A percentile compares a stretch with the other conserved stretches of the same genome.
Evolutionary conservation across 1,139 yeast genomes (phyloP).

Genomic region (Saccharomyces hybrid): DNA sequence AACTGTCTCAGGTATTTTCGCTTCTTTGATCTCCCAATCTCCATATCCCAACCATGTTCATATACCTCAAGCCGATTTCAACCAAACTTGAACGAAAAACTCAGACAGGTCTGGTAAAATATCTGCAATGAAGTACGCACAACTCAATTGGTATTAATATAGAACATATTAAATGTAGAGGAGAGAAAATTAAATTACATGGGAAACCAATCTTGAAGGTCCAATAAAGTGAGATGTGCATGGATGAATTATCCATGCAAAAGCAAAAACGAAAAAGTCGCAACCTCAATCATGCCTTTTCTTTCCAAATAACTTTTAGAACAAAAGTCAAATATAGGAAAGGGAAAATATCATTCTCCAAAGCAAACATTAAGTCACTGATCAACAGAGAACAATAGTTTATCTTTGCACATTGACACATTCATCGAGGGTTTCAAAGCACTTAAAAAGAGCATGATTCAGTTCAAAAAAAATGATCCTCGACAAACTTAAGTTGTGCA

Average conservation of each 20-base stretch:
- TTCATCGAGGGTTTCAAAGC: constrained; percentile 30
- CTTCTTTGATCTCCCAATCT: neutral
- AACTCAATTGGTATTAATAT: neutral
- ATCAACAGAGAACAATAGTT: constrained; percentile 5
- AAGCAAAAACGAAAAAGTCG: neutral
- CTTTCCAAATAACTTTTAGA: neutral
- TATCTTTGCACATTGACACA: constrained; percentile 40
- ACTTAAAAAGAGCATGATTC: neutral
- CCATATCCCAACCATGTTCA: neutral
- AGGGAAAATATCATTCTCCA: constrained; percentile 1
- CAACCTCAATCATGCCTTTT: neutral
- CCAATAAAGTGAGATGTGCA: neutral
- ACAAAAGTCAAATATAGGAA: neutral
- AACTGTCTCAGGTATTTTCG: neutral
- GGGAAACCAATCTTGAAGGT: neutral
- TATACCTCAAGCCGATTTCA: neutral
- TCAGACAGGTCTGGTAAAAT: neutral
- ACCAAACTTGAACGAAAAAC: neutral
- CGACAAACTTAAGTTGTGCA: constrained; percentile 39
- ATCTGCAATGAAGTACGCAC: neutral
- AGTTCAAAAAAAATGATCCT: constrained; percentile 8
- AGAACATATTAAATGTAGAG: neutral
- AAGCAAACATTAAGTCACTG: neutral
- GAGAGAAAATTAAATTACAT: neutral
- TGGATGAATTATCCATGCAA: neutral